Evolutionary conservation across 2,329 filamentous ascomycete genomes (phyloP).

Genomic region (Talaromyces amestolkiae): DNA sequence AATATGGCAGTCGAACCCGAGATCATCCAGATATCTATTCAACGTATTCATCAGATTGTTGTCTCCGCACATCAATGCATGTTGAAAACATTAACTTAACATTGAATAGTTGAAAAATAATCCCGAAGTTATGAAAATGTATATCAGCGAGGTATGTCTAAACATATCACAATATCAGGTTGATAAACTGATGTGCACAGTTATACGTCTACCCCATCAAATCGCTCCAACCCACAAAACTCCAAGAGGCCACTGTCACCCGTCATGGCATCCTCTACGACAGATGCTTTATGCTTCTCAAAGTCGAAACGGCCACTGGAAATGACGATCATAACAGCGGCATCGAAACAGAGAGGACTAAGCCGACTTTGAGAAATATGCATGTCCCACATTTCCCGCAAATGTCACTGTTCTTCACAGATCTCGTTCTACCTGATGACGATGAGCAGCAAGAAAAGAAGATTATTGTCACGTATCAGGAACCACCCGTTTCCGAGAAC

Average conservation of each 20-base stretch:
- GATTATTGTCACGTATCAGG: constrained; percentile 42
- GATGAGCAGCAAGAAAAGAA: constrained; percentile 27
- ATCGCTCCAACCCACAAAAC: constrained; percentile 61
- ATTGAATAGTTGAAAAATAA: background rate
- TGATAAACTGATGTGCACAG: constrained; percentile 34
- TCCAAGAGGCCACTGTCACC: constrained; percentile 55
- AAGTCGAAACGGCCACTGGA: constrained; percentile 41
- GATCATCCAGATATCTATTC: background rate
- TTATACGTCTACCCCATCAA: constrained; percentile 75
- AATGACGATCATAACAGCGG: constrained; percentile 23
- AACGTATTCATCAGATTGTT: background rate
- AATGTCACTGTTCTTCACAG: constrained; percentile 64
- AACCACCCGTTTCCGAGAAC: constrained; percentile 28
- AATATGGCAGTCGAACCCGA: background rate
- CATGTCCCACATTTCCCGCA: constrained; percentile 58
- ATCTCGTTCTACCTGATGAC: constrained; percentile 42
- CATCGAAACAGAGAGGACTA: constrained; percentile 5
- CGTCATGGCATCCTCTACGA: constrained; percentile 65
- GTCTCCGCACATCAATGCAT: background rate
- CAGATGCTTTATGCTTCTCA: constrained; percentile 68
- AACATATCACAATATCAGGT: background rate
- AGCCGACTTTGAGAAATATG: constrained; percentile 50
- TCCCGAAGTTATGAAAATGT: background rate
- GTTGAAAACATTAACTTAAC: background rate
- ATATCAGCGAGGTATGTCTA: constrained; percentile 8